Conservation (phyloP, 208 protist genomes). For the Leptomonas seymouri region DNA sequence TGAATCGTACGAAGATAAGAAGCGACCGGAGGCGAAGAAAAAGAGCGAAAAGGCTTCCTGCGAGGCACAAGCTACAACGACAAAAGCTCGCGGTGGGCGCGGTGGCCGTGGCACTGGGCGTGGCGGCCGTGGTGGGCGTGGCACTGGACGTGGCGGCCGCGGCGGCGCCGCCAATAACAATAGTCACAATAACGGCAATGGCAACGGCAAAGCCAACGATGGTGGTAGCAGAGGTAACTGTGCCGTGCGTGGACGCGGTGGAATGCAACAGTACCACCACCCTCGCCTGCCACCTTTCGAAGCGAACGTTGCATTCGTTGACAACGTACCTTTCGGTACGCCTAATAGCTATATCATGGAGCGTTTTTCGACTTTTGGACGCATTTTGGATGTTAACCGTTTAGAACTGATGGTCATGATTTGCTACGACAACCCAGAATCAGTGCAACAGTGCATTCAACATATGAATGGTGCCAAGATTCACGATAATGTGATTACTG, state of each 20-base stretch:
- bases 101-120: constrained; percentile 9
- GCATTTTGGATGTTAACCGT: constrained; percentile 84
- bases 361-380: constrained; percentile 67
- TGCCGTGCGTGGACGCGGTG: constrained; percentile 20
- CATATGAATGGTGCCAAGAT: constrained; percentile 76
- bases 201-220: neutral
- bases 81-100: constrained; percentile 10
- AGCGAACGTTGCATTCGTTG: constrained; percentile 69
- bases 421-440: constrained; percentile 80
- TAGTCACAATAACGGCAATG: neutral
- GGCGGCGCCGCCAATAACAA: neutral
- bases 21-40: constrained; percentile 7
- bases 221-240: constrained; percentile 2
- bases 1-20: constrained; percentile 43
- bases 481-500: constrained; percentile 70
- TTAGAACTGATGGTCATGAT: constrained; percentile 75
- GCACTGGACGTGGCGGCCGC: constrained; percentile 6
- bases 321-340: constrained; percentile 88
- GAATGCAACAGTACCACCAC: constrained; percentile 15
- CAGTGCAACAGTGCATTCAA: constrained; percentile 82
- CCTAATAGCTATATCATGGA: constrained; percentile 79
- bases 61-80: neutral
- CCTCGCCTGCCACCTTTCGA: constrained; percentile 48
- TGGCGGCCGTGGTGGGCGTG: constrained; percentile 5
- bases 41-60: constrained; percentile 4